Evolutionary conservation across 768 basidiomycete genomes (phyloP).

Genomic region (Russula virescens): DNA sequence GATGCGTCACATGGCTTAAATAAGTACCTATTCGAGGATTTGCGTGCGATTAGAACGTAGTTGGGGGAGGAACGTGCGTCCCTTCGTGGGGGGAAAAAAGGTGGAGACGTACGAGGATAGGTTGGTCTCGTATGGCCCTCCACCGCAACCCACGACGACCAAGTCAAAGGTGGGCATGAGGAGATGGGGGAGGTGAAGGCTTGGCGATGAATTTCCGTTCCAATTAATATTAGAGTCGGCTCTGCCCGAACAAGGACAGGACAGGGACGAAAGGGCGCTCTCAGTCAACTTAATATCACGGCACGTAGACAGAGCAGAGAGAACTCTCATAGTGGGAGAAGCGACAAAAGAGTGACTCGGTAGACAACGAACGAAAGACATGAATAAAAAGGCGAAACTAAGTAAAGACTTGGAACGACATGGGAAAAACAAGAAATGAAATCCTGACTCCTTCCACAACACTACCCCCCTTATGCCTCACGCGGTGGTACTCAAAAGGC

Average conservation of each 20-base stretch:
- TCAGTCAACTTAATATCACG: neutral
- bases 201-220: neutral
- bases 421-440: no score
- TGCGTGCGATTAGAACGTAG: conserved; percentile 10
- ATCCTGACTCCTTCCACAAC: neutral
- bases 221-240: conserved; percentile 16
- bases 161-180: conserved; percentile 57
- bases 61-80: neutral
- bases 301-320: neutral
- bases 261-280: conserved; percentile 2
- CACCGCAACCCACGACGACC: conserved; percentile 68
- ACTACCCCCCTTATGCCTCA: conserved; percentile 20
- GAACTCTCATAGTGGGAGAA: conserved; percentile 1
- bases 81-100: conserved; percentile 12
- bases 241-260: conserved; percentile 11
- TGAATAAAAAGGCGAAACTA: conserved; percentile 4
- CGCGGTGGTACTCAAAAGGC: conserved; percentile 41
- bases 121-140: conserved; percentile 87
- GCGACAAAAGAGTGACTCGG: conserved; percentile 11
- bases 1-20: conserved; percentile 58
- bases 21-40: conserved; percentile 58
- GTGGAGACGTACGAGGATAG: conserved; percentile 66
- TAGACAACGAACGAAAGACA: conserved; percentile 1
- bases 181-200: conserved; percentile 1
- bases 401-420: no score